A percentile compares a stretch with the other conserved stretches of the same genome.
These are phyloP conservation scores for Akanthomyces dipterigenus DNA, from an alignment of 2,329 filamentous ascomycete genomes.

Conservation along the genomic window DNA sequence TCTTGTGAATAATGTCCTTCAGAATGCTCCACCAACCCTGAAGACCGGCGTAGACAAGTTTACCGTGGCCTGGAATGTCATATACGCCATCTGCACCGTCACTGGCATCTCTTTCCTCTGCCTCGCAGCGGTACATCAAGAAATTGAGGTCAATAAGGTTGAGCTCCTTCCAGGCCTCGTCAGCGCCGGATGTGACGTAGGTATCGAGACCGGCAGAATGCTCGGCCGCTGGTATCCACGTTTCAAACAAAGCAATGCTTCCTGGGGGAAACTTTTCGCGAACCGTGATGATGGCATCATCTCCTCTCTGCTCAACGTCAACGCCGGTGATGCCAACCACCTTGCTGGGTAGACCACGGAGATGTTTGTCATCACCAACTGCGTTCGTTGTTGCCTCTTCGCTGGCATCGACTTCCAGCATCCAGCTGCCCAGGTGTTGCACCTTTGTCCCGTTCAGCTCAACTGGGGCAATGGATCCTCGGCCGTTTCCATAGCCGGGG, in stretches of 20 bases:
- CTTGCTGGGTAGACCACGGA: constrained; percentile 78
- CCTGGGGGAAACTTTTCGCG: constrained; percentile 83
- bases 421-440: constrained; percentile 84
- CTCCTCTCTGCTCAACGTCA: constrained; percentile 61
- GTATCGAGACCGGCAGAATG: constrained; percentile 77
- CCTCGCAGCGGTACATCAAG: constrained; percentile 82
- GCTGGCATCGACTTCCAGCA: constrained; percentile 77
- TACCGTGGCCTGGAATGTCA: constrained; percentile 74
- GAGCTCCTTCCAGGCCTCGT: constrained; percentile 68
- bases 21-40: constrained; percentile 98
- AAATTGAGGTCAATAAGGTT: constrained; percentile 83
- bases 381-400: constrained; percentile 60
- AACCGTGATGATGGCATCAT: constrained; percentile 73
- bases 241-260: constrained; percentile 92
- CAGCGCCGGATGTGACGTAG: constrained; percentile 76
- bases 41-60: constrained; percentile 89
- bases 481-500: constrained; percentile 79
- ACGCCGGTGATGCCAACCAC: constrained; percentile 70
- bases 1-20: constrained; percentile 75
- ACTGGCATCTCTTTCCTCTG: constrained; percentile 76
- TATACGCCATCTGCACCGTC: constrained; percentile 81
- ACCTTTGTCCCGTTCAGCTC: constrained; percentile 78
- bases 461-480: constrained; percentile 72
- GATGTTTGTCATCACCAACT: constrained; percentile 59
- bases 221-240: constrained; percentile 85